Conservation (phyloP, 192 early-diverging fungal genomes). For the Coemansia sp. region DNA sequence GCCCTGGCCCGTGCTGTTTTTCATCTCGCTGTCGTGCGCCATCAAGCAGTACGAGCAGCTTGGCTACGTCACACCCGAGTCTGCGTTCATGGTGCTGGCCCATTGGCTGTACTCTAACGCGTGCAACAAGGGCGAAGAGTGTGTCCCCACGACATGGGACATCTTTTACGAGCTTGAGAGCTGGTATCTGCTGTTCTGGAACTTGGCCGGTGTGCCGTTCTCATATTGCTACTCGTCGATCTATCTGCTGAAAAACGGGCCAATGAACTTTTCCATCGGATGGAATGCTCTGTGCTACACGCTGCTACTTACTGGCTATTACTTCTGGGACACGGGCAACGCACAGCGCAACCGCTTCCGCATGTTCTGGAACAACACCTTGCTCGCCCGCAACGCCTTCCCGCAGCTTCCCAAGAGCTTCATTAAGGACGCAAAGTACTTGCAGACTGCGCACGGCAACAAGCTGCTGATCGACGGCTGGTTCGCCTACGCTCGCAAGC, state of each 20-base stretch:
- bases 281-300: slow-evolving; percentile 47
- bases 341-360: slow-evolving; percentile 87
- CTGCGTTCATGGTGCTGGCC: slow-evolving; percentile 70
- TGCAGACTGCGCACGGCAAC: slow-evolving; percentile 78
- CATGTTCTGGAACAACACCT: slow-evolving; percentile 51
- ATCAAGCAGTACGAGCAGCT: slow-evolving; percentile 74
- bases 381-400: slow-evolving; percentile 53
- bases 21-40: slow-evolving; percentile 68
- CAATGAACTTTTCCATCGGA: slow-evolving; percentile 55
- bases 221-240: slow-evolving; percentile 83
- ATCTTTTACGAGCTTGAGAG: slow-evolving; percentile 56
- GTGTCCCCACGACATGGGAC: slow-evolving; percentile 94
- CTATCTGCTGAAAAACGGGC: slow-evolving; percentile 71
- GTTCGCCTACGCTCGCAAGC: slow-evolving; percentile 90
- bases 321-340: slow-evolving; percentile 88
- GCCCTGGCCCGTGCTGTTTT: slow-evolving; percentile 76
- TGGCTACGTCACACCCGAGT: slow-evolving; percentile 72
- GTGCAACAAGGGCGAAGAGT: slow-evolving; percentile 60
- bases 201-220: slow-evolving; percentile 89
- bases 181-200: slow-evolving; percentile 73
- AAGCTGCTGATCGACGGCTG: slow-evolving; percentile 81
- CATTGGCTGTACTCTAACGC: slow-evolving; percentile 86
- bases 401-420: slow-evolving; percentile 57
- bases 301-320: slow-evolving; percentile 58
- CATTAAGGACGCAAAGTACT: slow-evolving; percentile 77